Conservation (phyloP, 805 yeast genomes). For the Sungouiozyma intestinalis region DNA sequence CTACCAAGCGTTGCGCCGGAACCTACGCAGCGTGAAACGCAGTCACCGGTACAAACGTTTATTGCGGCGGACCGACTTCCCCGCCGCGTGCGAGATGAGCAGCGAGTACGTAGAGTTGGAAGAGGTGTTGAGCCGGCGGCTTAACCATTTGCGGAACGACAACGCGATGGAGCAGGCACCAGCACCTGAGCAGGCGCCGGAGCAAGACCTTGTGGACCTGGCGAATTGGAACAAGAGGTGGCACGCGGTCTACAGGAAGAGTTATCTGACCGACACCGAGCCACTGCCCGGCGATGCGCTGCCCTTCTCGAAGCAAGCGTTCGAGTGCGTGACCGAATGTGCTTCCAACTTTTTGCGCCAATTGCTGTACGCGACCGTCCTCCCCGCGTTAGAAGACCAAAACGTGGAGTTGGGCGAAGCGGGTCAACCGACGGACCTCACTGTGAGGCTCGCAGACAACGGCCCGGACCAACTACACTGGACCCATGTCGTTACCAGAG, state of each 20-base stretch:
- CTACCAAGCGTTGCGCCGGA: slow-evolving; percentile 15
- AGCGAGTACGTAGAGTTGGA: slow-evolving; percentile 20
- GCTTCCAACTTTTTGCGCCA: slow-evolving; percentile 10
- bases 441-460: not conserved
- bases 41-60: slow-evolving; percentile 9
- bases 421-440: not conserved
- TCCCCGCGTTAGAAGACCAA: slow-evolving; percentile 12
- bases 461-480: slow-evolving; percentile 1
- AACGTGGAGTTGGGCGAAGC: slow-evolving; percentile 4
- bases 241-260: slow-evolving; percentile 18
- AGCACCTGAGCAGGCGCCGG: not conserved
- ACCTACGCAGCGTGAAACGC: slow-evolving; percentile 11
- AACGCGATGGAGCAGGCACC: no score
- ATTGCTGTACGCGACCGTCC: slow-evolving; percentile 12
- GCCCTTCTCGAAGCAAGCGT: slow-evolving; percentile 9
- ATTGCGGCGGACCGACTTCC: slow-evolving; percentile 15
- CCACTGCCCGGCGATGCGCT: slow-evolving; percentile 10
- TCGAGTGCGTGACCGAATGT: slow-evolving; percentile 8
- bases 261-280: slow-evolving; percentile 10
- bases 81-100: slow-evolving; percentile 28
- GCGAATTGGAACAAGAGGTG: slow-evolving; percentile 24
- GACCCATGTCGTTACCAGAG: slow-evolving; percentile 17
- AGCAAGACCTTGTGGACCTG: slow-evolving; percentile 8
- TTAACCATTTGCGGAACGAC: slow-evolving; percentile 1
- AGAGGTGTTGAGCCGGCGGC: slow-evolving; percentile 14